phyloP scores from a whole-genome alignment of 225 moss, liverwort and hornwort genomes.

The Bryum argenteum region DNA sequence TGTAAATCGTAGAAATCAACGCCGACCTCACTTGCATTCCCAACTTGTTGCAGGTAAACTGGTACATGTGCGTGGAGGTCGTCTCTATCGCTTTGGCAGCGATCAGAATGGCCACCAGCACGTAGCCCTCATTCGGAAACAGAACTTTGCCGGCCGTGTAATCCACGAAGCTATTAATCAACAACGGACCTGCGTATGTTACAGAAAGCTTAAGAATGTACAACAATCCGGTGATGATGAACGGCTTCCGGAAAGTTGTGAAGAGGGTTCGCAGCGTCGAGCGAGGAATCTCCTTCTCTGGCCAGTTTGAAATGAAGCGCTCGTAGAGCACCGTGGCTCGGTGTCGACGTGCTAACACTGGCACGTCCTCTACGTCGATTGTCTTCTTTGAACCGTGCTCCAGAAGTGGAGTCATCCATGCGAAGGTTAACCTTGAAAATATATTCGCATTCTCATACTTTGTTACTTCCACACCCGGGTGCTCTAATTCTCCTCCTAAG shows the following conservation, averaged over 20 bases:
- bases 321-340: constrained; percentile 52
- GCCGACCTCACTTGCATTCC: constrained; percentile 81
- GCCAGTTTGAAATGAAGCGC: constrained; percentile 69
- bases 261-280: constrained; percentile 52
- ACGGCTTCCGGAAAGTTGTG: constrained; percentile 66
- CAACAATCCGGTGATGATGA: constrained; percentile 40
- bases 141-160: constrained; percentile 48
- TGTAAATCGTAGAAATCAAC: constrained; percentile 72
- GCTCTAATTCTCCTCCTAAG: constrained; percentile 27
- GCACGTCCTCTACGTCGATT: constrained; percentile 67
- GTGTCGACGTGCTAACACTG: constrained; percentile 59
- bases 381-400: constrained; percentile 36
- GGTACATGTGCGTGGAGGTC: constrained; percentile 54
- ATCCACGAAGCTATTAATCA: constrained; percentile 80
- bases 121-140: constrained; percentile 69
- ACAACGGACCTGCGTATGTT: constrained; percentile 68
- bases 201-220: constrained; percentile 59
- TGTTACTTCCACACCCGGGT: constrained; percentile 20
- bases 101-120: constrained; percentile 63
- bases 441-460: constrained; percentile 66
- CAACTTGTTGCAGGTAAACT: constrained; percentile 73
- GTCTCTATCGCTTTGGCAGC: constrained; percentile 59
- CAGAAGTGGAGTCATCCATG: constrained; percentile 67
- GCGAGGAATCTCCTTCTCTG: constrained; percentile 48
- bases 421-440: constrained; percentile 43